Conservation (phyloP, 2,329 filamentous ascomycete genomes). For the Diaporthe australafricana region DNA sequence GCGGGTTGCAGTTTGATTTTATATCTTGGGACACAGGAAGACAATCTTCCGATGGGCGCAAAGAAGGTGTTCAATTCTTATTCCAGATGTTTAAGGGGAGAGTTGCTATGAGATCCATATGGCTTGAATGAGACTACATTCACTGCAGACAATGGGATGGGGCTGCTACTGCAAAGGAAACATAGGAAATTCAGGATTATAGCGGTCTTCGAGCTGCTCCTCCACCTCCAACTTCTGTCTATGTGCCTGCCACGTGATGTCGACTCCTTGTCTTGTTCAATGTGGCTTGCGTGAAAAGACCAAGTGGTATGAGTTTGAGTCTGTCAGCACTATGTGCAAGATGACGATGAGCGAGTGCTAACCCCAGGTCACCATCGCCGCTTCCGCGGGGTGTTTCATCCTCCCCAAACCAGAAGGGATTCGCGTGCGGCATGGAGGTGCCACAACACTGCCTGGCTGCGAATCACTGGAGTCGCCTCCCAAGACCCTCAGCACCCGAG, state of each 20-base stretch:
- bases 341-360: not conserved
- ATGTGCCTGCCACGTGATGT: not conserved
- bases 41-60: slow-evolving; percentile 22
- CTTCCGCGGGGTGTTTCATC: slow-evolving; percentile 2
- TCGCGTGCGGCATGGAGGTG: not conserved
- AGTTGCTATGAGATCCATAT: slow-evolving; percentile 16
- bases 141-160: slow-evolving; percentile 4
- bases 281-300: not conserved
- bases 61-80: slow-evolving; percentile 33
- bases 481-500: not conserved
- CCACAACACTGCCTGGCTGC: not conserved
- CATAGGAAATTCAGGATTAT: slow-evolving; percentile 7
- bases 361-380: not conserved
- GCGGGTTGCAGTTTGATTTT: slow-evolving; percentile 23
- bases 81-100: slow-evolving; percentile 18
- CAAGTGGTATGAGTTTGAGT: not conserved
- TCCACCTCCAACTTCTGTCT: not conserved
- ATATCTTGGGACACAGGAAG: slow-evolving; percentile 10
- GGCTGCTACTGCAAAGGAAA: slow-evolving; percentile 7
- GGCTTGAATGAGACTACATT: slow-evolving; percentile 24
- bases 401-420: slow-evolving; percentile 6
- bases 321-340: not conserved
- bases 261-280: not conserved
- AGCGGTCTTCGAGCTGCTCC: slow-evolving; percentile 3
- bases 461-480: not conserved